Evolutionary conservation across 2,329 filamentous ascomycete genomes (phyloP).

Genomic region (Aspergillus persii): DNA sequence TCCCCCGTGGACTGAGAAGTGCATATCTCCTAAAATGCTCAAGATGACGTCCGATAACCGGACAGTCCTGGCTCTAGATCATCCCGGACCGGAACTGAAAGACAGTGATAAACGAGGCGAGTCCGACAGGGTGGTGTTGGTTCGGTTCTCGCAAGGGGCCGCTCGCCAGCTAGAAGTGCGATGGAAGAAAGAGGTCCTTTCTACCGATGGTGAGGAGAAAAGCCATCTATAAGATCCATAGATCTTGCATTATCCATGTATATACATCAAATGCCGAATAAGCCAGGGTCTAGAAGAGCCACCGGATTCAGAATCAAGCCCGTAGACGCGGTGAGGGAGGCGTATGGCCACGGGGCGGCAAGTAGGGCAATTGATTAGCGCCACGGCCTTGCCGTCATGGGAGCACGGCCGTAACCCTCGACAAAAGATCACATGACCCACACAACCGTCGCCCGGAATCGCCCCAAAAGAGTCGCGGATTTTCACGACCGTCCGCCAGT

Average conservation of each 20-base stretch:
- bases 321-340: not conserved
- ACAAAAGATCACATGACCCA: conserved; percentile 44
- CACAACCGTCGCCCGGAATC: conserved; percentile 32
- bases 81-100: conserved; percentile 56
- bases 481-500: conserved; percentile 25
- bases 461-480: conserved; percentile 25
- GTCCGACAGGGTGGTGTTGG: conserved; percentile 55
- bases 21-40: conserved; percentile 45
- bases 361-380: not conserved
- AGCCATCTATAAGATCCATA: conserved; percentile 29
- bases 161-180: conserved; percentile 55
- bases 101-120: conserved; percentile 50
- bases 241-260: not conserved
- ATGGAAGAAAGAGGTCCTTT: conserved; percentile 49
- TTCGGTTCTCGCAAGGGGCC: conserved; percentile 56
- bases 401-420: conserved; percentile 24
- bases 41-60: conserved; percentile 46
- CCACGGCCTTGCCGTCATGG: not conserved
- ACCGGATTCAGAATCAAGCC: not conserved
- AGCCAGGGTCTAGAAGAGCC: not conserved
- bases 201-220: conserved; percentile 29
- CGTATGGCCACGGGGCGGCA: not conserved
- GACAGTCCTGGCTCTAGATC: conserved; percentile 53
- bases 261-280: not conserved
- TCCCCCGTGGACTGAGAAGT: conserved; percentile 48